phyloP scores from a whole-genome alignment of 2,329 filamentous ascomycete genomes.

The Coniochaeta sp. region DNA sequence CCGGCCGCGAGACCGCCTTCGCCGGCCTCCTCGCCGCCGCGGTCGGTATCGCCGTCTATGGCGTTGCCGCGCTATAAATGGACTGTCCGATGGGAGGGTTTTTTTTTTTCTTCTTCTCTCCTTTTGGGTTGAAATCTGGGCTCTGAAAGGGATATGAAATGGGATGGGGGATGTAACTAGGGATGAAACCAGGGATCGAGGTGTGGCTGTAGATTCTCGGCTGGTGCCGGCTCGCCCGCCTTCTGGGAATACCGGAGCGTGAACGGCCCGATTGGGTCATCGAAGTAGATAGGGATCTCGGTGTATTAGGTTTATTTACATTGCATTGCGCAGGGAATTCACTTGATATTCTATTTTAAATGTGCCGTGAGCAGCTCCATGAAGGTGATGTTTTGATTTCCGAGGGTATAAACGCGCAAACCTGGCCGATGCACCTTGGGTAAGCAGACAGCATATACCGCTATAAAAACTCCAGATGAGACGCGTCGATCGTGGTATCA shows the following conservation, averaged over 20 bases:
- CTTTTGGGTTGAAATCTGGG: neutral
- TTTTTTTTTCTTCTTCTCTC: no score
- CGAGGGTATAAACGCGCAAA: neutral
- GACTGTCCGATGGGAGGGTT: no score
- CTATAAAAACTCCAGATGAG: neutral
- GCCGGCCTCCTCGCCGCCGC: neutral
- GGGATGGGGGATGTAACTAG: no score
- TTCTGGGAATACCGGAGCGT: neutral
- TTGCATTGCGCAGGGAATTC: neutral
- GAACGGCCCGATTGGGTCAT: neutral
- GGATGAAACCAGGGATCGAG: neutral
- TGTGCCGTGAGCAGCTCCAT: neutral
- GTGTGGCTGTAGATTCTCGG: neutral
- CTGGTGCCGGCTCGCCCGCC: neutral
- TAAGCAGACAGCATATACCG: neutral
- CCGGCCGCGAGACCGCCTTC: conserved; percentile 1
- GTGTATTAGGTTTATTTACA: neutral
- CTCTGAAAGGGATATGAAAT: neutral
- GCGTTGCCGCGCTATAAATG: neutral
- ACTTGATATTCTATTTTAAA: neutral
- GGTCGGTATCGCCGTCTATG: neutral
- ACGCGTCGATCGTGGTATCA: neutral
- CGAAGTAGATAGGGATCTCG: neutral
- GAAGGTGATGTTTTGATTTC: neutral
- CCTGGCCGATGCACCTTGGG: neutral